Evolutionary conservation across 352 stramenopile genomes (phyloP), one percentile per base, ranked within the genome.

Genomic region (Globisporangium spinosum): DNA sequence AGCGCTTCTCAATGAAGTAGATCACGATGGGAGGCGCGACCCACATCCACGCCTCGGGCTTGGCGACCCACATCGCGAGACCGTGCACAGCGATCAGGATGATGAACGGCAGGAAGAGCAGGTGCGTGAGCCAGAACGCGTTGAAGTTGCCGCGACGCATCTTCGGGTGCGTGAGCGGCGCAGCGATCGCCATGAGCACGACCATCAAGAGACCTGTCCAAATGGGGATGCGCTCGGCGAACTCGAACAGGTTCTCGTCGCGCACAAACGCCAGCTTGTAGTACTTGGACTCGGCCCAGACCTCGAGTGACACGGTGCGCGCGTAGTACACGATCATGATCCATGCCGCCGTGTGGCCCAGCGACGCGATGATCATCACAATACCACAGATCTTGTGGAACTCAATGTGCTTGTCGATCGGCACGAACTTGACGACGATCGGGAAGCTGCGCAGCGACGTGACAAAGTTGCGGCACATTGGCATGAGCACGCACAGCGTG

Each of bases 311-410:
- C 5, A 79, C 77, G 0, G 71, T 83, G 6, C 74, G 75, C 1
- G 82, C 65, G 62, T 89, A 85, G 49, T 79, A 70, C 20, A 91
- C 72, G 53, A 90, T 87, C 17, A 84, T 72, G 5, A 88, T 35
- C 79, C 82, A 89, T 17, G 77, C 78, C 2, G 62, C 64, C 1
- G 79, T 80, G 74, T 91, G 84, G 0, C 74, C 79, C 17, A 91
- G 53, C 1, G 78, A 79, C 6, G 84, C 80, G 10, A 90, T 59
- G 56, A 93, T 63, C 67, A 90, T 70, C n/a, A 93, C 78, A n/a
- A 86, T 65, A 22, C 85, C 85, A n/a, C 78, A 85, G 70, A 93
- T 77, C 71, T 89, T 90, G 73, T 89, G 82, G 57, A 91, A 93
- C 58, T 85, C 78, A 34, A 90, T 85, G 65, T 89, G 70, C 38